These are phyloP conservation scores for Boeremia lycopersici DNA, from an alignment of 2,329 filamentous ascomycete species.

Conservation along the genomic window DNA sequence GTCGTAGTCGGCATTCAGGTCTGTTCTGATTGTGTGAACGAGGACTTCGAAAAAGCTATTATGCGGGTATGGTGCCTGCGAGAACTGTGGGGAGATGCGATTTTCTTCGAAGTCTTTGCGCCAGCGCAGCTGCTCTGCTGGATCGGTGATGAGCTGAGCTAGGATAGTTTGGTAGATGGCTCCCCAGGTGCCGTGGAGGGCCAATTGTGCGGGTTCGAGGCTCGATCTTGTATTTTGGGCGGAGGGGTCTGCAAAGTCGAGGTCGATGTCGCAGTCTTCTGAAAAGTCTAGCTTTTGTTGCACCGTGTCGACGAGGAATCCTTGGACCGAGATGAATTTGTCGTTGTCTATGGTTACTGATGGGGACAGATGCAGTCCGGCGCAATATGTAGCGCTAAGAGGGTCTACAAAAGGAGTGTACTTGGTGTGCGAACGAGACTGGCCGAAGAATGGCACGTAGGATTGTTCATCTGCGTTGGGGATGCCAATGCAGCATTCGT, in stretches of 20 bases:
- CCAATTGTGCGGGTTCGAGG: background rate
- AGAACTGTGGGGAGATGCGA: constrained; percentile 1
- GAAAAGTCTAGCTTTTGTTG: constrained; percentile 5
- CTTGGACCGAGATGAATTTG: constrained; percentile 1
- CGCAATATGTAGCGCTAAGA: background rate
- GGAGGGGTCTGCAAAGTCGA: background rate
- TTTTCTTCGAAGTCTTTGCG: constrained; percentile 13
- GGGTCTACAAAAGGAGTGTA: constrained; percentile 5
- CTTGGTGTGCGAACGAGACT: background rate
- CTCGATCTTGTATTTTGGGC: too few species aligned
- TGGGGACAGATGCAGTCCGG: constrained; percentile 5
- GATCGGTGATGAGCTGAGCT: background rate
- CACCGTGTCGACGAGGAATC: constrained; percentile 3
- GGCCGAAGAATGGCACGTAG: constrained; percentile 12
- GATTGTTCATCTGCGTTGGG: constrained; percentile 7
- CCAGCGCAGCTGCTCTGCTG: background rate
- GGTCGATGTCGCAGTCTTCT: background rate
- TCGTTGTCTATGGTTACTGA: background rate
- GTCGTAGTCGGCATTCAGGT: constrained; percentile 7
- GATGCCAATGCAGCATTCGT: constrained; percentile 15
- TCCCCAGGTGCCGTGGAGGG: constrained; percentile 13
- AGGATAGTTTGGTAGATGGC: constrained; percentile 12
- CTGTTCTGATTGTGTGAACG: constrained; percentile 5
- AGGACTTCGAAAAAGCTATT: constrained; percentile 10
- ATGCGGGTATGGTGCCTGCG: constrained; percentile 3